Evolutionary conservation across 192 early-diverging fungal species (phyloP).

Genomic region (Coemansia aciculifera): DNA sequence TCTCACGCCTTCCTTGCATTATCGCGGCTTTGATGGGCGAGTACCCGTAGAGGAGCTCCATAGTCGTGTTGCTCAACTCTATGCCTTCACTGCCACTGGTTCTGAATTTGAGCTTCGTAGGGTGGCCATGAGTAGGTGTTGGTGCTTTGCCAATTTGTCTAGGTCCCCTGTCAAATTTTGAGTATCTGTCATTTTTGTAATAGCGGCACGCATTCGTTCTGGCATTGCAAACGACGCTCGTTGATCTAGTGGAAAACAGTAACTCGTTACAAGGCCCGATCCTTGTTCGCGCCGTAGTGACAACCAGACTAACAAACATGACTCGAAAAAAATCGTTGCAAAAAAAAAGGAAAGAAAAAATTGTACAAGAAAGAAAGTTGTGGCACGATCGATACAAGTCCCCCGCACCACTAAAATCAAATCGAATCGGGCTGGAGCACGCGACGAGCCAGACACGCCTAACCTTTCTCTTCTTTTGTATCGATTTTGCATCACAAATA

Average conservation of each 20-base stretch:
- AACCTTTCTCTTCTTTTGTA: neutral
- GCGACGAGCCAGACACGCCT: neutral
- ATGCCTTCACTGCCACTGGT: neutral
- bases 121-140: neutral
- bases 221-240: neutral
- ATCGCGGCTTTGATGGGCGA: constrained; percentile 29
- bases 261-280: neutral
- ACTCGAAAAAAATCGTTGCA: neutral
- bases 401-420: neutral
- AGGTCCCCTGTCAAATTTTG: neutral
- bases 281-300: neutral
- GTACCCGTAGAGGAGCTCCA: constrained; percentile 41
- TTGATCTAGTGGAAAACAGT: neutral
- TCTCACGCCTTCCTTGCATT: constrained; percentile 22
- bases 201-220: neutral
- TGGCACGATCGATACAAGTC: neutral
- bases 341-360: neutral
- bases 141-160: neutral
- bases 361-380: neutral
- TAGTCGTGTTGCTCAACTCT: neutral
- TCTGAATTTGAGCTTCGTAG: neutral
- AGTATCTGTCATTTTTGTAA: constrained; percentile 1
- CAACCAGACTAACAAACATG: neutral
- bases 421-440: neutral
- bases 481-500: neutral